These are phyloP conservation scores for Termitomyces sp. DNA, from an alignment of 768 basidiomycete genomes.

Conservation along the genomic window DNA sequence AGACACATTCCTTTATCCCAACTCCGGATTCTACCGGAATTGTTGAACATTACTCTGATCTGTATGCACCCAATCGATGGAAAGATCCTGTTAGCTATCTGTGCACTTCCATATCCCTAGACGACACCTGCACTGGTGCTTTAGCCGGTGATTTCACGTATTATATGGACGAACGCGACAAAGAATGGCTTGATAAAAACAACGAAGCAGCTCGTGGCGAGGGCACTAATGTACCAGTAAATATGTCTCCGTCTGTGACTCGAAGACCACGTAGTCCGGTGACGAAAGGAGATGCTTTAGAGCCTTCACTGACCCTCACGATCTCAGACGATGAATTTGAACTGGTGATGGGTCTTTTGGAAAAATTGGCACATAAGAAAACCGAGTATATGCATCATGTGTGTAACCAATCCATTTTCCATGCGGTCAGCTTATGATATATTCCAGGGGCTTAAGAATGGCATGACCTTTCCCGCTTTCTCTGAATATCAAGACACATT, in stretches of 20 bases:
- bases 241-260: neutral
- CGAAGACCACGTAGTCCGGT: slow-evolving; percentile 29
- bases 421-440: slow-evolving; percentile 3
- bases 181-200: slow-evolving; percentile 89
- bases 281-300: slow-evolving; percentile 79
- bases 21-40: slow-evolving; percentile 85
- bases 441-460: slow-evolving; percentile 53
- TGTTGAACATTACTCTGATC: slow-evolving; percentile 67
- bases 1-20: slow-evolving; percentile 73
- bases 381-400: slow-evolving; percentile 88
- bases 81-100: slow-evolving; percentile 74
- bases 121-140: slow-evolving; percentile 58
- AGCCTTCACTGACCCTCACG: slow-evolving; percentile 47
- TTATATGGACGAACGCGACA: slow-evolving; percentile 94
- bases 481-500: slow-evolving; percentile 71
- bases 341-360: slow-evolving; percentile 89
- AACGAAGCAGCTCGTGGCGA: slow-evolving; percentile 72
- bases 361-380: slow-evolving; percentile 84
- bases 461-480: slow-evolving; percentile 68
- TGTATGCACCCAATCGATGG: slow-evolving; percentile 72
- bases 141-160: slow-evolving; percentile 77
- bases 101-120: slow-evolving; percentile 78
- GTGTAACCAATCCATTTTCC: slow-evolving; percentile 24
- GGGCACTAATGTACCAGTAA: neutral
- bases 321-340: slow-evolving; percentile 93